A percentile compares a stretch with the other conserved stretches of the same genome.
phyloP scores from a whole-genome alignment of 2,329 filamentous ascomycete genomes.

The Diaporthe amygdali region DNA sequence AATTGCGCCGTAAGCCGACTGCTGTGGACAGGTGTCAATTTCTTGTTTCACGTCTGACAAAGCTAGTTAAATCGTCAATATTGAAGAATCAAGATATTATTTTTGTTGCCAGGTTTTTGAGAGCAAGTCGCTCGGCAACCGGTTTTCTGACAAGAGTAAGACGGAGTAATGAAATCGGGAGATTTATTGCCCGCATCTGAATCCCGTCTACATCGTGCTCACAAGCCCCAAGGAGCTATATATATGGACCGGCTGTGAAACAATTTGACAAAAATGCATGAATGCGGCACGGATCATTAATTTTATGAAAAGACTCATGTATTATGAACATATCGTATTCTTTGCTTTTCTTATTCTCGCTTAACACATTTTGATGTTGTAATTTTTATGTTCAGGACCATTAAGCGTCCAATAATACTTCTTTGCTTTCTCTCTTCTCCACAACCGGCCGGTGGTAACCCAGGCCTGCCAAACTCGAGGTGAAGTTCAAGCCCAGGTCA shows the following conservation, averaged over 20 bases:
- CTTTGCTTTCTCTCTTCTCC: constrained; percentile 10
- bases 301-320: not conserved
- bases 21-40: constrained; percentile 1
- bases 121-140: no score
- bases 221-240: no score
- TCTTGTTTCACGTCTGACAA: not conserved
- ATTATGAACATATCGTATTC: no score
- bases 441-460: not conserved
- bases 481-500: not conserved
- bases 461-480: not conserved
- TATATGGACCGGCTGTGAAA: no score
- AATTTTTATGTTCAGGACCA: not conserved
- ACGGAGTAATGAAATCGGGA: not conserved
- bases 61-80: not conserved
- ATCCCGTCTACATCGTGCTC: not conserved
- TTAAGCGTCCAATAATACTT: not conserved
- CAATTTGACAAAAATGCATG: no score
- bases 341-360: no score
- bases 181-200: not conserved
- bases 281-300: no score
- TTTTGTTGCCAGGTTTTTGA: not conserved
- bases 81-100: not conserved
- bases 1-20: not conserved
- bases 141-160: not conserved
- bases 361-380: no score